Conservation (phyloP, 768 basidiomycete genomes). For the Leccinellum luteum region DNA sequence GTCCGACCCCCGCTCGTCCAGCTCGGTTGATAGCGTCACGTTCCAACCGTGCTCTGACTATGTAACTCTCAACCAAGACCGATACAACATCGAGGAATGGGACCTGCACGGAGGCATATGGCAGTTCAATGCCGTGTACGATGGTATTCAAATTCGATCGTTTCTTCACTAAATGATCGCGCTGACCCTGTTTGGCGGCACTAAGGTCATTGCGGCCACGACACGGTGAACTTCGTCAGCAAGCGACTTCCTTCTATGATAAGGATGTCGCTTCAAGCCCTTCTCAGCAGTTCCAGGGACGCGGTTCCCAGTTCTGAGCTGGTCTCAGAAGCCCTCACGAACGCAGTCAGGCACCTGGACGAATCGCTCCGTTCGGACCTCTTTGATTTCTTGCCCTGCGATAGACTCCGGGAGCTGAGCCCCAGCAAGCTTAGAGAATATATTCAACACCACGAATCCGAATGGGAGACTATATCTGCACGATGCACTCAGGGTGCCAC, state of each 20-base stretch:
- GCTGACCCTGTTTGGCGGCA: constrained; percentile 9
- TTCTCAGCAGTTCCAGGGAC: constrained; percentile 25
- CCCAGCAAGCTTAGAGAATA: constrained; percentile 40
- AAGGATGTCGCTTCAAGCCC: constrained; percentile 36
- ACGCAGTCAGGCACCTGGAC: constrained; percentile 42
- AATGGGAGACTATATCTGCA: constrained; percentile 36
- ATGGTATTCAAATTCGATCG: constrained; percentile 28
- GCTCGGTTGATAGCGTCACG: constrained; percentile 37
- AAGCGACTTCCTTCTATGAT: constrained; percentile 41
- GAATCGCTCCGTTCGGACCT: constrained; percentile 43
- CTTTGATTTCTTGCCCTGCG: constrained; percentile 40
- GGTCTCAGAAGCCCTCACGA: constrained; percentile 39
- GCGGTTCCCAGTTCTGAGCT: constrained; percentile 27
- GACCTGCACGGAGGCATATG: constrained; percentile 39
- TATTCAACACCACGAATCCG: constrained; percentile 34
- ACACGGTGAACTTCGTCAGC: constrained; percentile 46
- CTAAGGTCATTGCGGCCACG: constrained; percentile 47
- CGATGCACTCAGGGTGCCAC: constrained; percentile 35
- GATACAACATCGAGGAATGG: constrained; percentile 42
- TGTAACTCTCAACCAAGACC: constrained; percentile 40
- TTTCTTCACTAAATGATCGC: constrained; percentile 17
- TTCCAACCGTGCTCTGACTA: constrained; percentile 44
- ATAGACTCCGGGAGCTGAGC: constrained; percentile 34
- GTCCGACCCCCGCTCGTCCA: constrained; percentile 35
- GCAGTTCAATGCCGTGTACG: constrained; percentile 46